Base-by-base conservation (phyloP, 345 rosid species). In the Bruguiera gymnorhiza region DNA sequence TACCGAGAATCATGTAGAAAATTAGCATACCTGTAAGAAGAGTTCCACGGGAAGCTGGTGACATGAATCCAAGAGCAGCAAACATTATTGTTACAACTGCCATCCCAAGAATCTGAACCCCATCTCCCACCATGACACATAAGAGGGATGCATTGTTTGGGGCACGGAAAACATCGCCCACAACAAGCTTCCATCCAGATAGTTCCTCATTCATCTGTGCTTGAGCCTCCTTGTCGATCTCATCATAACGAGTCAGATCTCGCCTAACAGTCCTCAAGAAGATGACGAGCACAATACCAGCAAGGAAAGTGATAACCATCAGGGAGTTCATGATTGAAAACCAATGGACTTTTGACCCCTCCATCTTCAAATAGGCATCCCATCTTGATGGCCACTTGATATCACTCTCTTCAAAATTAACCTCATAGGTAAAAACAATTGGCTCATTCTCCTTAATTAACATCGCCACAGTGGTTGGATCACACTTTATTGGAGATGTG, bases 141-240 rank as follows among this genome's bases (percentile, higher is more conserved):
- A 88, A 69, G 43, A 88, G 87, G 39, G 86, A 75, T 8, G 93
- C 39, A 69, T 82, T 86, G 20, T 70, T 68, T 13, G 93, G 93
- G 52, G 86, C 85, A 52, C 90, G 87, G 76, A 88, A 88, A 67
- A 88, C 93, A 77, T 86, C 93, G 21, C 89, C 93, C 2, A 88
- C 93, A 24, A 91, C 89, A 69, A 87, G 91, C 72, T 87, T 87
- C 89, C 91, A 87, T 24, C 97, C 94, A 54, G 95, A 91, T 59
- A 88, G 79, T 83, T 91, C 97, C 82, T 91, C 95, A 20, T 91
- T 91, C 97, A 91, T 88, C 83, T 91, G 97, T 57, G 92, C 95
- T 63, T 91, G 95, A 58, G 97, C 95, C 70, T 91, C 97, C 81
- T 88, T 88, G 83, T 91, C 96, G 13, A 91, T 84, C 75, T 91